phyloP scores from a whole-genome alignment of 2,329 filamentous ascomycete genomes.

The Aphanocladium album region DNA sequence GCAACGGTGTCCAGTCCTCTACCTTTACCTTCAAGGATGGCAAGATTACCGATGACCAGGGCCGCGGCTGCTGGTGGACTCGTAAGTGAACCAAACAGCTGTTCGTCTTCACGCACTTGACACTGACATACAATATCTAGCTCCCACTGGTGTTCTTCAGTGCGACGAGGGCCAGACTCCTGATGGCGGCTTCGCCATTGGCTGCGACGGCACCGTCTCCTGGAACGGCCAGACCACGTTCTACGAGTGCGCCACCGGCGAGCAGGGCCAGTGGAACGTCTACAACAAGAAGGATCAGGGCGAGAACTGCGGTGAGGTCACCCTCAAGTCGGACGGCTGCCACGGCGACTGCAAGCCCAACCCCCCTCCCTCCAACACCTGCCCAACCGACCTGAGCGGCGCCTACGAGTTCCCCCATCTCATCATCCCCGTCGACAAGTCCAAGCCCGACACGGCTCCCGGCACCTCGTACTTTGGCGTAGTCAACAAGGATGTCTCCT shows the following conservation, averaged over 20 bases:
- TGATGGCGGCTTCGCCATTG: conserved; percentile 51
- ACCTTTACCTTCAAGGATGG: conserved; percentile 51
- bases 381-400: conserved; percentile 40
- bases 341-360: conserved; percentile 17
- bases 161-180: conserved; percentile 52
- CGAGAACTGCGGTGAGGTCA: conserved; percentile 44
- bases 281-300: conserved; percentile 39
- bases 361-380: conserved; percentile 24
- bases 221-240: conserved; percentile 50
- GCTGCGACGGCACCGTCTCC: conserved; percentile 45
- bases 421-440: conserved; percentile 55
- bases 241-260: conserved; percentile 53
- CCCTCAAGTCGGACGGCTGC: conserved; percentile 38
- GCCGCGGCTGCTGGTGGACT: conserved; percentile 60
- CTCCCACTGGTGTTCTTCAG: conserved; percentile 54
- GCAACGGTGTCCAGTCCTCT: conserved; percentile 40
- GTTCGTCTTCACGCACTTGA: background rate
- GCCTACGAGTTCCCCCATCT: conserved; percentile 55
- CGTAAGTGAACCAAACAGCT: conserved; percentile 39
- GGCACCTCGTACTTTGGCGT: conserved; percentile 54
- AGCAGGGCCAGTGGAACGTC: conserved; percentile 50
- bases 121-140: conserved; percentile 23
- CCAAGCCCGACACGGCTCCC: conserved; percentile 43
- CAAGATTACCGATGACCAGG: conserved; percentile 51
- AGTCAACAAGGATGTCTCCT: conserved; percentile 47